Evolutionary conservation across 352 stramenopile genomes (phyloP).

Genomic region (Peronospora tabacina): DNA sequence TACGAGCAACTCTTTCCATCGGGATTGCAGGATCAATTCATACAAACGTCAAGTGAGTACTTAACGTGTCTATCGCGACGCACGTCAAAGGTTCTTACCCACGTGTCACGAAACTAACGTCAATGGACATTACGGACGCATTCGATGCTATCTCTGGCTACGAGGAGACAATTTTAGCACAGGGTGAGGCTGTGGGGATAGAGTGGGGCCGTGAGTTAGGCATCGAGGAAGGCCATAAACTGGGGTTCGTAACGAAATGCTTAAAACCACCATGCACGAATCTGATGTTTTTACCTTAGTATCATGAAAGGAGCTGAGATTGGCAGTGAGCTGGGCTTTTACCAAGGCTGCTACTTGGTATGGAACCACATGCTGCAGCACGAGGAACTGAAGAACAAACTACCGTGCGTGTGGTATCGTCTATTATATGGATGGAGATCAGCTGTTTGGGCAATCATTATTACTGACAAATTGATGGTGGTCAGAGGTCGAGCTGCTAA

Average conservation of each 20-base stretch:
- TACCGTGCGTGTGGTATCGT: constrained; percentile 29
- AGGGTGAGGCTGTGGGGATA: constrained; percentile 57
- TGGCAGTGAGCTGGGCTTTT: constrained; percentile 76
- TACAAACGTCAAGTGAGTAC: constrained; percentile 7
- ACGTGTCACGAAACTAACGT: constrained; percentile 11
- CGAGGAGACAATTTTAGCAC: constrained; percentile 60
- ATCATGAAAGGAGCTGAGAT: constrained; percentile 76
- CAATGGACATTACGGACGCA: constrained; percentile 62
- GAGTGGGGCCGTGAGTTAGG: constrained; percentile 48
- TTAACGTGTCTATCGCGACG: constrained; percentile 5
- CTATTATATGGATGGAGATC: background rate
- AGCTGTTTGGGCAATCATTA: background rate
- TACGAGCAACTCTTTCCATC: no score
- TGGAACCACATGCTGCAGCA: constrained; percentile 54
- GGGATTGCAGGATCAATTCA: constrained; percentile 1
- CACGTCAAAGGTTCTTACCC: no score
- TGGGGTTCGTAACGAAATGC: constrained; percentile 32
- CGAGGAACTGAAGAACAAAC: constrained; percentile 29
- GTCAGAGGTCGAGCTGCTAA: constrained; percentile 46
- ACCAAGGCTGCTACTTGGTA: constrained; percentile 65
- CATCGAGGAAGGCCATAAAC: constrained; percentile 62
- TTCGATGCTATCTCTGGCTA: constrained; percentile 69
- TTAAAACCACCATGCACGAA: background rate
- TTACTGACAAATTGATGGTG: constrained; percentile 4
- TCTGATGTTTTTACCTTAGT: constrained; percentile 21